Conservation (phyloP, 805 yeast species). For the Debaryomyces tyrocola region DNA sequence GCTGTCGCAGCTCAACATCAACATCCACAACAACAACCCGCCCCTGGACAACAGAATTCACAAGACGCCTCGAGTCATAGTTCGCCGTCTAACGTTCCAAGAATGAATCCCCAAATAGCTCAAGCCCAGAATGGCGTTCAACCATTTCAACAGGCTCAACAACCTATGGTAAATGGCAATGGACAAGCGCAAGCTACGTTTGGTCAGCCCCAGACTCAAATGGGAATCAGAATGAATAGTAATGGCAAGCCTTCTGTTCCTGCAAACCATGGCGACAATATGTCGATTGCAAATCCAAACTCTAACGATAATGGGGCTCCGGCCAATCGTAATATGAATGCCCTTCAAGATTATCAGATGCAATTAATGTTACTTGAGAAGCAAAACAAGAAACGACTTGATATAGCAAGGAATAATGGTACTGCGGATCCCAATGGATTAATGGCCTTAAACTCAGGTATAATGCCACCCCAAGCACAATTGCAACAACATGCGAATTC, state of each 20-base stretch:
- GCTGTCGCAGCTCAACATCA: constrained; percentile 27
- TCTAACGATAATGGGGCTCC: constrained; percentile 7
- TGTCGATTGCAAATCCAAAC: constrained; percentile 2
- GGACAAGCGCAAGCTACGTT: constrained; percentile 6
- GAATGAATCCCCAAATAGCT: constrained; percentile 13
- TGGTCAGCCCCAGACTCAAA: constrained; percentile 9
- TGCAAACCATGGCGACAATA: background rate
- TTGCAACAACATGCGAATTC: constrained; percentile 9
- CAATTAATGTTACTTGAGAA: constrained; percentile 73
- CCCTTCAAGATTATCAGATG: constrained; percentile 79
- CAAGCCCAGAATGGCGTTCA: constrained; percentile 14
- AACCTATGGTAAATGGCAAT: constrained; percentile 7
- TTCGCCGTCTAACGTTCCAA: constrained; percentile 14
- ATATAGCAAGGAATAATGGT: constrained; percentile 46
- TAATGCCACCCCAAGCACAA: constrained; percentile 26
- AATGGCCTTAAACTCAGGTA: constrained; percentile 10
- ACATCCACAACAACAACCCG: constrained; percentile 7
- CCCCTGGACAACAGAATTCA: background rate
- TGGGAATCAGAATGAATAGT: constrained; percentile 13
- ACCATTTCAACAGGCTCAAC: constrained; percentile 10
- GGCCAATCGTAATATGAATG: constrained; percentile 43
- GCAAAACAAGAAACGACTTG: constrained; percentile 70
- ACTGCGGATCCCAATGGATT: constrained; percentile 13
- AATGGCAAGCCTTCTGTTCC: constrained; percentile 1
- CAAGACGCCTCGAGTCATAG: constrained; percentile 19